phyloP scores from a whole-genome alignment of 768 basidiomycete genomes.

The Leccinum obscurum region DNA sequence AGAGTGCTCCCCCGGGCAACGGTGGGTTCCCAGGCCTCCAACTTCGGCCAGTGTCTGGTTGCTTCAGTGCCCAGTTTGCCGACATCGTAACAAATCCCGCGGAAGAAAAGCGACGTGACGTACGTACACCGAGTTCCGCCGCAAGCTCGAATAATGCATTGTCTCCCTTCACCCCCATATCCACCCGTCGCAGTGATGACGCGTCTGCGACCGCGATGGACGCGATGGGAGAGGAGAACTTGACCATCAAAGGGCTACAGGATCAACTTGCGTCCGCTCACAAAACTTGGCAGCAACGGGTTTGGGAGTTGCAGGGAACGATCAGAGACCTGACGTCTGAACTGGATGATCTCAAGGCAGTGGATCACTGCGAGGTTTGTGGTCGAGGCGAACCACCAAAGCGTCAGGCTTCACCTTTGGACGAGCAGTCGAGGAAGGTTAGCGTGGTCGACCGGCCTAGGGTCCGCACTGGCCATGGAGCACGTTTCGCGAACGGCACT shows the following conservation, averaged over 20 bases:
- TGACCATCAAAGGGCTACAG: conserved; percentile 54
- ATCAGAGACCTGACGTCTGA: conserved; percentile 71
- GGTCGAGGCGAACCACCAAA: conserved; percentile 46
- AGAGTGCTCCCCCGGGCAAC: conserved; percentile 66
- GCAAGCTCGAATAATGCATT: conserved; percentile 40
- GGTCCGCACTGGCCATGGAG: conserved; percentile 62
- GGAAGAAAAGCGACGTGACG: conserved; percentile 39
- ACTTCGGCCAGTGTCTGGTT: conserved; percentile 72
- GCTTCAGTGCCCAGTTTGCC: conserved; percentile 71
- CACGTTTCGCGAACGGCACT: conserved; percentile 57
- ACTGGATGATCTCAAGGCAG: conserved; percentile 53
- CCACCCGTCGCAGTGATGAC: conserved; percentile 35
- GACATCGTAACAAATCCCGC: conserved; percentile 36
- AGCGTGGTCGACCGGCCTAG: conserved; percentile 64
- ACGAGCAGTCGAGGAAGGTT: conserved; percentile 25
- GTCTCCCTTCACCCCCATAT: conserved; percentile 51
- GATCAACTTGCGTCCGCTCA: conserved; percentile 60
- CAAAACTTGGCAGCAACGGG: conserved; percentile 67
- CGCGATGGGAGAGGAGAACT: conserved; percentile 41
- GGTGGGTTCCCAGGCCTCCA: conserved; percentile 65
- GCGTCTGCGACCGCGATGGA: conserved; percentile 24
- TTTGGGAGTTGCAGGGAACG: conserved; percentile 75
- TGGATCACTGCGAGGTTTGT: conserved; percentile 56
- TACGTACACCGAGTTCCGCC: conserved; percentile 52
- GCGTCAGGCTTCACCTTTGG: conserved; percentile 10